Percentiles rank a stretch among this genome's conserved stretches.
phyloP scores from a whole-genome alignment of 1,284 basidiomycete genomes.

The Cerrena zonata region DNA sequence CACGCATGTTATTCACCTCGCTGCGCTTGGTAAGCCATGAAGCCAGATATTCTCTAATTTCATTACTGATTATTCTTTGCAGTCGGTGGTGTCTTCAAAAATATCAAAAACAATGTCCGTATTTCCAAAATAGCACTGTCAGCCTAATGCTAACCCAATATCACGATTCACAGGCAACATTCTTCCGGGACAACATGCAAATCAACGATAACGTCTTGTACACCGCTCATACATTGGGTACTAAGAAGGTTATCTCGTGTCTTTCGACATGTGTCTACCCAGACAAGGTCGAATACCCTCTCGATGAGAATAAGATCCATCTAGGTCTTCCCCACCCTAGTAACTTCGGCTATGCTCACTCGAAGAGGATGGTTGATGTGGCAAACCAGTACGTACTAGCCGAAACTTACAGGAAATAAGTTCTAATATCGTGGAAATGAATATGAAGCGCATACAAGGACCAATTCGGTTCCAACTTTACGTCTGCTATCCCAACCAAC shows the following conservation, averaged over 20 bases:
- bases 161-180: slow-evolving; percentile 53
- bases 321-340: slow-evolving; percentile 80
- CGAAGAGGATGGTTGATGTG: slow-evolving; percentile 88
- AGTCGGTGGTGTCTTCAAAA: slow-evolving; percentile 88
- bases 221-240: slow-evolving; percentile 57
- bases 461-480: slow-evolving; percentile 85
- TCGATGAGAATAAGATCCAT: slow-evolving; percentile 87
- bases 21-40: slow-evolving; percentile 63
- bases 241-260: slow-evolving; percentile 75
- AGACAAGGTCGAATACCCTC: slow-evolving; percentile 79
- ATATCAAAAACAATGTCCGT: slow-evolving; percentile 78
- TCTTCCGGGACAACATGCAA: slow-evolving; percentile 82
- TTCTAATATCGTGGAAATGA: background rate
- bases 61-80: slow-evolving; percentile 1
- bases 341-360: slow-evolving; percentile 90
- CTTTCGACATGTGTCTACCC: slow-evolving; percentile 87
- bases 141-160: slow-evolving; percentile 1
- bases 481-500: slow-evolving; percentile 88
- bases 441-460: slow-evolving; percentile 76
- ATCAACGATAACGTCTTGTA: slow-evolving; percentile 90
- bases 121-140: background rate
- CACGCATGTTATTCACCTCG: slow-evolving; percentile 87
- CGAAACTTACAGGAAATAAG: too few species aligned
- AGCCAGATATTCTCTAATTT: slow-evolving; percentile 5
- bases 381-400: slow-evolving; percentile 75